Conservation (phyloP, 108 stramenopile genomes). For the Ochromonas danica region DNA sequence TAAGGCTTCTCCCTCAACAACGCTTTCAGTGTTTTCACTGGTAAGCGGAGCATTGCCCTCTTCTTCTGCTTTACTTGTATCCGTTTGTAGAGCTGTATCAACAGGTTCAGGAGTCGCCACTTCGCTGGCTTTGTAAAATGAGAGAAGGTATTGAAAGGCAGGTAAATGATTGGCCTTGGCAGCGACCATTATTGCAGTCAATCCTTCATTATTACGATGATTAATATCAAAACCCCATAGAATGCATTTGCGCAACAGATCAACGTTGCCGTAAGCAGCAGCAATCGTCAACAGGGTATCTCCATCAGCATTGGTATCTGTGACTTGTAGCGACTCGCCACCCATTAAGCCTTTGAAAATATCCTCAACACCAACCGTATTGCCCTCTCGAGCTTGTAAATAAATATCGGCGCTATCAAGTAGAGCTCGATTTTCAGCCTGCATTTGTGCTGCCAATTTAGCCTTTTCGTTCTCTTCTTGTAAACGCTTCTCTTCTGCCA, state of each 20-base stretch:
- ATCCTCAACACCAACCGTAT: background rate
- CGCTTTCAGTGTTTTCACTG: background rate
- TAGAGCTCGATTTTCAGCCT: background rate
- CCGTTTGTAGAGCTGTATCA: background rate
- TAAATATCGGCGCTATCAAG: slow-evolving; percentile 4
- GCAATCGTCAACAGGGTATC: slow-evolving; percentile 22
- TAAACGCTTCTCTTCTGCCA: background rate
- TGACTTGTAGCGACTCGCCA: background rate
- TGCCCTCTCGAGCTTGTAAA: slow-evolving; percentile 3
- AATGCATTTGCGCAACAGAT: slow-evolving; percentile 13
- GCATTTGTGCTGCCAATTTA: background rate
- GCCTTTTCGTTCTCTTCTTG: background rate
- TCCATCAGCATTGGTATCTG: slow-evolving; percentile 4
- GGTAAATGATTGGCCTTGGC: background rate
- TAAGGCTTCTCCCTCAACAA: background rate
- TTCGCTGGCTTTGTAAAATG: background rate
- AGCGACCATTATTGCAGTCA: background rate
- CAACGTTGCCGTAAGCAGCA: background rate
- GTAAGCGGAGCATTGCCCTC: background rate
- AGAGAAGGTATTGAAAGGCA: background rate
- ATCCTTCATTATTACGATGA: background rate
- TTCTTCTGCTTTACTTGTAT: background rate
- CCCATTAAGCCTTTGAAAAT: slow-evolving; percentile 12
- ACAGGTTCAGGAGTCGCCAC: no score
- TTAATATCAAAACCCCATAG: slow-evolving; percentile 30